Evolutionary conservation across 2,329 filamentous ascomycete species (phyloP), one percentile per base, ranked within the genome.

Genomic region (Raffaelea arxii): DNA sequence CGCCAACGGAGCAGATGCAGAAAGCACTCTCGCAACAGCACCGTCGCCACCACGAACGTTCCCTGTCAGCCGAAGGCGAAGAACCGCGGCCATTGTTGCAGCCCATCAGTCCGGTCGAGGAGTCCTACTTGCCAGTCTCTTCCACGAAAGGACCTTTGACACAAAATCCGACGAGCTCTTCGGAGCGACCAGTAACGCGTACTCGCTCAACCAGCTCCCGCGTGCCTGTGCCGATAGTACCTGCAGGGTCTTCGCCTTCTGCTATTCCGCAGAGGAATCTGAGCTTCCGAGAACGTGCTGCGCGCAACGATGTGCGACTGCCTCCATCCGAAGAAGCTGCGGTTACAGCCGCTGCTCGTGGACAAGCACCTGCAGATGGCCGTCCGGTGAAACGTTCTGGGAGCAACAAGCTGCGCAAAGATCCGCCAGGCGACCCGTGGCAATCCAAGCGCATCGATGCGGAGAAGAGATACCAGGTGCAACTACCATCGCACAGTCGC

Each of bases 321-420:
- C 60, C 65, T 3, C 59, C 55, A 23, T 58, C 51, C 2, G 47
- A 54, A 4, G 46, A 47, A 1, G 12, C n/a, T 19, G 36, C 38
- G 10, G 7, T 45, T 1, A 18, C 36, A 1, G 10, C 22, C 4
- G 22, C 24, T n/a, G 23, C 38, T 38, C 1, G 35, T 40, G 2
- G 38, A 35, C 11, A 36, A 27, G n/a, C 49, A 48, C 11, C 46
- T 43, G n/a, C n/a, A n/a, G n/a, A n/a, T n/a, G n/a, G n/a, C n/a
- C n/a, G n/a, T n/a, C 18, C 38, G 41, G 27, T 38, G 35, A 23
- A 47, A 25, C 23, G 51, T 39, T 30, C n/a, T n/a, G 22, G 65
- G n/a, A 80, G 75, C 54, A 78, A 78, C 53, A 80, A 76, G 55
- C 62, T 79, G 30, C 72, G 66, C 56, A 81, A 80, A 51, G 70